Base-by-base conservation (phyloP, 1,139 yeast species). In the Yamadazyma friedrichii region DNA sequence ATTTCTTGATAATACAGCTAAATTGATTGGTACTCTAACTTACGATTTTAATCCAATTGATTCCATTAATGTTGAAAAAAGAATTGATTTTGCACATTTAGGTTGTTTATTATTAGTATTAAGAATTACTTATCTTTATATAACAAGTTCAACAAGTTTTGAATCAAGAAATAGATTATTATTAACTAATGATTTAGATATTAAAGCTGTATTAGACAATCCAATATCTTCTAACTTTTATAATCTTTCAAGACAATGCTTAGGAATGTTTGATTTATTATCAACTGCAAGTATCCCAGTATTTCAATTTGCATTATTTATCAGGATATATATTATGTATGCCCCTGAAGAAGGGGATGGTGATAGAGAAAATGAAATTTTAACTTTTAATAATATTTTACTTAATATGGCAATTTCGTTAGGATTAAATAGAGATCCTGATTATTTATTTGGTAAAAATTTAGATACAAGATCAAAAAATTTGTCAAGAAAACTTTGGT, bases 331-430 rank as follows among this genome's bases (percentile, higher is more conserved):
- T 53, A 68, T 65, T 35, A 52, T 56, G 37, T 51, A 58, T 46
- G 67, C 80, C 0, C 80, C 80, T 1, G 81, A 76, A 51, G 79
- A 75, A 48, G 78, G 81, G 12, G 70, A 68, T 37, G 64, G 62
- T 12, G 63, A 65, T 3, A 78, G 76, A 44, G 82, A 79, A 28
- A 76, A 78, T 9, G 78, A 75, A 47, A 64, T 72, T 1, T 59
- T 57, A 33, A 57, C 66, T 2, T 62, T 60, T 41, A 67, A 59
- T 41, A 73, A 71, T 1, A 45, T 70, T 36, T 47, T 76, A 29
- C 51, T 62, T 9, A 69, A 70, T 40, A 65, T 67, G 59, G 76
- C 76, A 0, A 56, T 62, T 36, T 57, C 71, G 2, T 51, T 77
- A 42, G 82, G 82, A 0, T 51, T 77, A 30, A 65, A 76, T 49